Conservation (phyloP, 805 yeast genomes). For the Brettanomyces sp. region DNA sequence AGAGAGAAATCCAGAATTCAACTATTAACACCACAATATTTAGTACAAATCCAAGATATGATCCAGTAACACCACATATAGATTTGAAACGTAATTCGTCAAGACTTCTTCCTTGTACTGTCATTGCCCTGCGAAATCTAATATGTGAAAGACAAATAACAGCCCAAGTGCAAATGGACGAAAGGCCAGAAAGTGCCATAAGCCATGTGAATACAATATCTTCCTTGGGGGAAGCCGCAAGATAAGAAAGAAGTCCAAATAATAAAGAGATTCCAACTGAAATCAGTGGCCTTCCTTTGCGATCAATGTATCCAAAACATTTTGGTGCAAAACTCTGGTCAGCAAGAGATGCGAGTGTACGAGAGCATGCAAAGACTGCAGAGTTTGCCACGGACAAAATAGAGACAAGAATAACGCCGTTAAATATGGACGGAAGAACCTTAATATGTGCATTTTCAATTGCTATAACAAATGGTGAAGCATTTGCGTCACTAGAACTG, state of each 20-base stretch:
- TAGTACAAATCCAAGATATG: constrained; percentile 46
- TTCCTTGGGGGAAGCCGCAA: constrained; percentile 45
- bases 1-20: constrained; percentile 70
- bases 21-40: constrained; percentile 50
- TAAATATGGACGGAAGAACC: constrained; percentile 55
- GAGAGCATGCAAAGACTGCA: constrained; percentile 55
- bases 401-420: constrained; percentile 56
- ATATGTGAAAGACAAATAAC: constrained; percentile 55
- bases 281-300: constrained; percentile 61
- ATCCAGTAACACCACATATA: constrained; percentile 55
- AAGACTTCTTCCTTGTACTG: constrained; percentile 48
- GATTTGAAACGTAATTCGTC: constrained; percentile 58
- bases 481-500: constrained; percentile 37
- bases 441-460: constrained; percentile 46
- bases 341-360: constrained; percentile 54
- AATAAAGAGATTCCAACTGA: constrained; percentile 43
- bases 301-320: constrained; percentile 53
- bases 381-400: constrained; percentile 66
- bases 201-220: constrained; percentile 60
- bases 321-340: constrained; percentile 55
- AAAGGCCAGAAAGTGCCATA: constrained; percentile 58
- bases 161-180: constrained; percentile 68
- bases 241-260: constrained; percentile 48
- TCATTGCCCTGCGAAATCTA: constrained; percentile 55
- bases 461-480: constrained; percentile 66